A percentile compares a stretch with the other conserved stretches of the same genome.
Evolutionary conservation across 73 alveolate genomes (phyloP).

Genomic region (Symbiodinium pilosum): DNA sequence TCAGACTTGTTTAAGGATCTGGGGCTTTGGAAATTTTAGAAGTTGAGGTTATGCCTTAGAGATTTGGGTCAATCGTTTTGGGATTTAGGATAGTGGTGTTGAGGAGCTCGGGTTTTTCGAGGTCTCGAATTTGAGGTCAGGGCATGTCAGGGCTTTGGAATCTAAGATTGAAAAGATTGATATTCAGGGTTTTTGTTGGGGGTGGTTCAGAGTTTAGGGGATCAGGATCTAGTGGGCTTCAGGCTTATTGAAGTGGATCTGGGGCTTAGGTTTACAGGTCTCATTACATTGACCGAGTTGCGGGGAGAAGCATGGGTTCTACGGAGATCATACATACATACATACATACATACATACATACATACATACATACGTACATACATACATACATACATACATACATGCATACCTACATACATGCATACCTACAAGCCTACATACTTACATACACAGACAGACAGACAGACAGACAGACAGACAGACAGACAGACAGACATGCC

Average conservation of each 20-base stretch:
- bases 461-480: neutral
- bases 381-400: neutral
- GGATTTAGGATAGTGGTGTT: no score
- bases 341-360: neutral
- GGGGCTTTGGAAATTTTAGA: neutral
- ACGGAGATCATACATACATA: no score
- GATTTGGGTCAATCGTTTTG: no score
- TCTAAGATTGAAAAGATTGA: no score
- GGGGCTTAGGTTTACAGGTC: neutral
- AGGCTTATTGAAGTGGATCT: neutral
- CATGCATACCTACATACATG: neutral
- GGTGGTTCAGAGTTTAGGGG: neutral
- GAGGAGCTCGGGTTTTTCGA: neutral
- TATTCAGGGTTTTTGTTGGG: neutral
- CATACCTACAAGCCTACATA: neutral
- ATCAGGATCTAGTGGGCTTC: neutral
- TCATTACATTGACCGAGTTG: no score
- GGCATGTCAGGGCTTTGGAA: neutral
- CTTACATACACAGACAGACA: neutral
- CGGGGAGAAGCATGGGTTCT: no score
- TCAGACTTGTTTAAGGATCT: no score
- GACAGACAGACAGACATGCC: neutral
- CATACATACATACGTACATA: neutral
- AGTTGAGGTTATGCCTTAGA: no score
- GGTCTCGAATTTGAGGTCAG: neutral